phyloP scores from a whole-genome alignment of 768 basidiomycete genomes.

The Boletellus ananas region DNA sequence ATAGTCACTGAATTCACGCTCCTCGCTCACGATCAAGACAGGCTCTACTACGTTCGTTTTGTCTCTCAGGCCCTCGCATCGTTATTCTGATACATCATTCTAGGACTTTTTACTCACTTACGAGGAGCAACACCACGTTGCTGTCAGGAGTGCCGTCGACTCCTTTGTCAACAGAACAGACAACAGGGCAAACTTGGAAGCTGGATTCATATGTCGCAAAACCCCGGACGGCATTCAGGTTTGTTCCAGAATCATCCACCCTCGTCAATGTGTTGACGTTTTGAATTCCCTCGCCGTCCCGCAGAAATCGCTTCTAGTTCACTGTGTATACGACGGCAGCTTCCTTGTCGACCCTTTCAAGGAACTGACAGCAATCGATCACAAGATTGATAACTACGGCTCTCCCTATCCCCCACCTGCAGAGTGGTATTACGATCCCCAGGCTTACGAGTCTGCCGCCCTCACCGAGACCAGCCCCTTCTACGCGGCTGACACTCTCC shows the following conservation, averaged over 20 bases:
- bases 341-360: not conserved
- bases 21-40: slow-evolving; percentile 12
- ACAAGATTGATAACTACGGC: not conserved
- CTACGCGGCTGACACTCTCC: not conserved
- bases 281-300: not conserved
- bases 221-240: slow-evolving; percentile 3
- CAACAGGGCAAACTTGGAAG: slow-evolving; percentile 9
- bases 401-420: not conserved
- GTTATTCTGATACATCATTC: not conserved
- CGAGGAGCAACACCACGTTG: not conserved
- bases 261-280: not conserved
- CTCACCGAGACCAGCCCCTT: not conserved
- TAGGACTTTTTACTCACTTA: slow-evolving; percentile 7
- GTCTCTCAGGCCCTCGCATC: not conserved
- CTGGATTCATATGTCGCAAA: slow-evolving; percentile 3
- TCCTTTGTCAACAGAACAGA: slow-evolving; percentile 3
- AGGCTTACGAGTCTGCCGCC: not conserved
- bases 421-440: not conserved
- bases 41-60: slow-evolving; percentile 6
- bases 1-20: slow-evolving; percentile 27
- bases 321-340: slow-evolving; percentile 8
- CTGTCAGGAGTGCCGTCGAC: slow-evolving; percentile 4
- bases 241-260: not conserved
- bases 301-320: not conserved
- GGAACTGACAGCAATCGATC: not conserved